Evolutionary conservation across 345 rosid genomes (phyloP), one percentile per base, ranked within the genome.

Genomic region (Corchorus capsularis): DNA sequence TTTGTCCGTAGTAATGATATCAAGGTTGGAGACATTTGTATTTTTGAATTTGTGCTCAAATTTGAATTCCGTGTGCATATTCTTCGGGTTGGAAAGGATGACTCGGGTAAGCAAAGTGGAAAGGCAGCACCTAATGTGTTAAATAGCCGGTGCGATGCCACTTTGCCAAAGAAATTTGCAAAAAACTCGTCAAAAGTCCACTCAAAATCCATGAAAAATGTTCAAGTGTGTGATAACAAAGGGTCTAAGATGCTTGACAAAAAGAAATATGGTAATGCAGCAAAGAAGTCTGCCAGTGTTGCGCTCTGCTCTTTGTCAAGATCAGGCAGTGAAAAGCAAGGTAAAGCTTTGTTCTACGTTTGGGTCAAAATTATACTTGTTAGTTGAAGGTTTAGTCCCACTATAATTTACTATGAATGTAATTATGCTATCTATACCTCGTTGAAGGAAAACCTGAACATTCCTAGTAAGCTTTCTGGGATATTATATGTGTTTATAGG

Each of bases 1-100:
- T 90, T 88, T 81, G 91, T 88, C 20, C 90, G 87, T 17, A 68
- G 83, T 72, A 90, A 88, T 81, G 86, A 73, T 49, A 77, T 88
- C 63, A 80, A 83, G 74, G 65, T 85, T 59, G 91, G 89, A 53
- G 93, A 88, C 45, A 69, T 90, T 65, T 85, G 91, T 54, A 79
- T 88, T 55, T 88, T 90, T 77, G 91, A 90, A 79, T 84, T 86
- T 75, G 86, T 81, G 35, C 63, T 39, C 34, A 75, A 81, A 75
- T 77, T 56, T 84, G 91, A 90, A 81, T 66, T 90, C 77, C 81
- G 79, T 57, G 90, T 90, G 17, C 85, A 81, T 83, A 82, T 90
- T 81, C 78, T 88, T 78, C 84, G 82, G 54, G 87, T 78, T 79
- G 88, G 87, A 69, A 82, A 81, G 78, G 85, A 77, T 57, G 79